A percentile compares a stretch with the other conserved stretches of the same genome.
These are phyloP conservation scores for Mrakia gelida DNA, from an alignment of 768 basidiomycete species.

Conservation along the genomic window DNA sequence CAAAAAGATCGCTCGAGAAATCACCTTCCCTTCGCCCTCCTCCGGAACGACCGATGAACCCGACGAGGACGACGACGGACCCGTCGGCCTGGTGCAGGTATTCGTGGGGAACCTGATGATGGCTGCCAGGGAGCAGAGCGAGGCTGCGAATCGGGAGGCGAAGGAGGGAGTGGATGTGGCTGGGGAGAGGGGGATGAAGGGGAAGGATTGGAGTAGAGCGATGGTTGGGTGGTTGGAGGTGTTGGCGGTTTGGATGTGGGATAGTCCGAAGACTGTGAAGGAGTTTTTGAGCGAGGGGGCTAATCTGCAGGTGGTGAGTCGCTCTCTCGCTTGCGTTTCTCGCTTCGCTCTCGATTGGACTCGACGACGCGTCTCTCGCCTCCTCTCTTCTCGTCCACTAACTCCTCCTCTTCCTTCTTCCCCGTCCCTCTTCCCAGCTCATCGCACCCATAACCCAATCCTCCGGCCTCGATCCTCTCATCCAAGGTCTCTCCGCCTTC, in stretches of 20 bases:
- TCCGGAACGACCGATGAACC: conserved; percentile 44
- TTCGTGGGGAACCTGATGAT: conserved; percentile 86
- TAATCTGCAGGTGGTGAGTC: conserved; percentile 79
- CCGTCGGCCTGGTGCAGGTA: conserved; percentile 71
- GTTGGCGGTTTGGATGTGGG: conserved; percentile 93
- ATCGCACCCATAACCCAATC: conserved; percentile 92
- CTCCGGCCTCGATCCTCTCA: conserved; percentile 73
- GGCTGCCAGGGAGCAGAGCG: conserved; percentile 61
- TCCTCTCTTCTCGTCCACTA: neutral
- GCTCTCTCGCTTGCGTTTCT: neutral
- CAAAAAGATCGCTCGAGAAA: conserved; percentile 48
- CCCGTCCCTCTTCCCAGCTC: conserved; percentile 52
- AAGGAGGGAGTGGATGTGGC: conserved; percentile 40
- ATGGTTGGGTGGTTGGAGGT: conserved; percentile 79
- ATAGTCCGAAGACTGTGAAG: conserved; percentile 78
- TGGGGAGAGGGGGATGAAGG: conserved; percentile 51
- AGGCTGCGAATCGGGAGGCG: conserved; percentile 50
- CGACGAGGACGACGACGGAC: conserved; percentile 51
- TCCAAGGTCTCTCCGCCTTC: conserved; percentile 87
- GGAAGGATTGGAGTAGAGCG: conserved; percentile 81
- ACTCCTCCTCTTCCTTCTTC: no score
- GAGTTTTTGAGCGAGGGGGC: conserved; percentile 84
- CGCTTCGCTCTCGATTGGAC: neutral
- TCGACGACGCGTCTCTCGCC: neutral
- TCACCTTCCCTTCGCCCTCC: conserved; percentile 41